Conservation (phyloP, 2,329 filamentous ascomycete species). For the Zarea fungicola region DNA sequence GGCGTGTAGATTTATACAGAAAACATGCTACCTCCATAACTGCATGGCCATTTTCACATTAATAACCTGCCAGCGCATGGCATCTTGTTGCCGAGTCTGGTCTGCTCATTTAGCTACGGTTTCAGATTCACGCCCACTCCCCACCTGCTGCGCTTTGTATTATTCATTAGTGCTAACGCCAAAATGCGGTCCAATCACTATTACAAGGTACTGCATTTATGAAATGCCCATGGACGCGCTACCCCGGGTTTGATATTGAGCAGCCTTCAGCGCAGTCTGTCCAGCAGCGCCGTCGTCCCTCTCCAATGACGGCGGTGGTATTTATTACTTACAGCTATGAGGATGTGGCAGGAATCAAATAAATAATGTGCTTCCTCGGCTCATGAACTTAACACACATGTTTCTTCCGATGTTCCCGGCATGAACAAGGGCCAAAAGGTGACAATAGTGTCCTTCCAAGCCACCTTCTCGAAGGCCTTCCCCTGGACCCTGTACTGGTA, state of each 20-base stretch:
- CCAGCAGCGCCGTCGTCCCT: not conserved
- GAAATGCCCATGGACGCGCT: too few relatives aligned
- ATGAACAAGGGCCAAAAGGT: not conserved
- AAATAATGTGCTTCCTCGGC: not conserved
- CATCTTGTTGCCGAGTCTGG: too few relatives aligned
- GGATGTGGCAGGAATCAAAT: not conserved
- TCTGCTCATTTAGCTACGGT: too few relatives aligned
- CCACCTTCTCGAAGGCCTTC: slow-evolving; percentile 8
- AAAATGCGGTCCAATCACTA: not conserved
- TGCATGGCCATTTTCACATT: too few relatives aligned
- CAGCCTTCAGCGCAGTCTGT: not conserved
- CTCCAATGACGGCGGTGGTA: not conserved
- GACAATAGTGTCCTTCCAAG: slow-evolving; percentile 4
- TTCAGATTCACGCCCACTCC: not conserved
- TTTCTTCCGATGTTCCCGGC: not conserved
- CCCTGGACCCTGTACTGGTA: not conserved
- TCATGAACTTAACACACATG: not conserved
- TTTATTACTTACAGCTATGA: not conserved
- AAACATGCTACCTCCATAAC: too few relatives aligned
- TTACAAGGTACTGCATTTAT: too few relatives aligned
- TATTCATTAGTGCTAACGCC: not conserved
- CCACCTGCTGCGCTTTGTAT: not conserved
- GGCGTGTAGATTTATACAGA: too few relatives aligned
- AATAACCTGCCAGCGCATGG: too few relatives aligned
- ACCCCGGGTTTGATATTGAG: not conserved